Evolutionary conservation across 139 green algal species (phyloP).

Genomic region (Dunaliella primolecta): DNA sequence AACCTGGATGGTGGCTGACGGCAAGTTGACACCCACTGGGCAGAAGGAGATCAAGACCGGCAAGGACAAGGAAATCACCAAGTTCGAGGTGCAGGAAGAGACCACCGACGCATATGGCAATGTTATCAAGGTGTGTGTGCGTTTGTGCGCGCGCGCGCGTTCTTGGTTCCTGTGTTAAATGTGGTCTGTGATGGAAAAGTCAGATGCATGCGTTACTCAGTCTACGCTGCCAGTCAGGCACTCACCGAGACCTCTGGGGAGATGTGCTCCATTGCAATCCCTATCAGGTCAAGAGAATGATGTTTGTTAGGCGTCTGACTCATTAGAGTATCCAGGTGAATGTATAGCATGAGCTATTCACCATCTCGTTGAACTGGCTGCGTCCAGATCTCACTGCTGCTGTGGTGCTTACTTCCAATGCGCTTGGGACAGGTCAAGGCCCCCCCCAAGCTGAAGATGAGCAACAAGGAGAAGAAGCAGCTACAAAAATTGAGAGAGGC

Average conservation of each 20-base stretch:
- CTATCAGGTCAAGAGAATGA: too few relatives aligned
- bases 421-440: slow-evolving; percentile 83
- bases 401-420: too few relatives aligned
- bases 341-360: too few relatives aligned
- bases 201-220: neutral
- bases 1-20: slow-evolving; percentile 81
- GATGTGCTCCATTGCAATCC: too few relatives aligned
- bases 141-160: neutral
- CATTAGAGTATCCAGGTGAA: too few relatives aligned
- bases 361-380: too few relatives aligned
- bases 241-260: too few relatives aligned
- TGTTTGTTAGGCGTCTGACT: too few relatives aligned
- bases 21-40: slow-evolving; percentile 56
- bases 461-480: slow-evolving; percentile 89
- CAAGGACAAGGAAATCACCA: slow-evolving; percentile 63
- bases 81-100: slow-evolving; percentile 80
- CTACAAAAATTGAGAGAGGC: slow-evolving; percentile 59
- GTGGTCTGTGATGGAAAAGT: neutral
- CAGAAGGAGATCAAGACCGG: slow-evolving; percentile 20
- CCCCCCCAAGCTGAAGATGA: slow-evolving; percentile 80
- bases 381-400: too few relatives aligned
- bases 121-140: slow-evolving; percentile 77
- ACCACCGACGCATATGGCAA: slow-evolving; percentile 84
- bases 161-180: neutral
- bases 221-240: too few relatives aligned